Evolutionary conservation across 768 basidiomycete genomes (phyloP).

Genomic region (Tylopilus balloui): DNA sequence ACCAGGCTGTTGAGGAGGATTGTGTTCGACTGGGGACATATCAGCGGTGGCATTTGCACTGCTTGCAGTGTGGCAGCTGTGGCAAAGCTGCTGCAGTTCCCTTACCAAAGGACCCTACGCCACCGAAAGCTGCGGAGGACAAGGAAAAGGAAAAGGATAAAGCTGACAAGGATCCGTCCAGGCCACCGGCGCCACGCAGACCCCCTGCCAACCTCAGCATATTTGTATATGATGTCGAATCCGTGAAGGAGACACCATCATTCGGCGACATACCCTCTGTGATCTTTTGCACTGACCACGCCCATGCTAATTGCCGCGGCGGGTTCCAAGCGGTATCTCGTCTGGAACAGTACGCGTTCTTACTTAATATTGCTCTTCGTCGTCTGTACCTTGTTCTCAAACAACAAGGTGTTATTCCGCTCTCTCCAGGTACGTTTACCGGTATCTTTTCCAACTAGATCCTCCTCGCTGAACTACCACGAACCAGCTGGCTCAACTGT

Average conservation of each 20-base stretch:
- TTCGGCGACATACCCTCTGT: conserved; percentile 71
- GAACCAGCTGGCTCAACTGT: conserved; percentile 28
- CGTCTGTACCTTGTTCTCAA: conserved; percentile 83
- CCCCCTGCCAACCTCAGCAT: conserved; percentile 76
- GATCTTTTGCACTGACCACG: conserved; percentile 78
- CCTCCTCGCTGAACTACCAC: conserved; percentile 8
- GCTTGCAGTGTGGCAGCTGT: conserved; percentile 80
- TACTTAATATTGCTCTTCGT: conserved; percentile 91
- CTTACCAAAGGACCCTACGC: conserved; percentile 49
- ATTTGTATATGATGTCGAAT: conserved; percentile 75
- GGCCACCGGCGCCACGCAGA: conserved; percentile 60
- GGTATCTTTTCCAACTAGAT: conserved; percentile 4
- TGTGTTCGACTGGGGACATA: conserved; percentile 95
- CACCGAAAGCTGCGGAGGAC: conserved; percentile 49
- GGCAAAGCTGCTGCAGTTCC: conserved; percentile 70
- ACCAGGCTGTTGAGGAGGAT: conserved; percentile 92
- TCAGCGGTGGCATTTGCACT: conserved; percentile 94
- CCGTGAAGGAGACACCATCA: conserved; percentile 59
- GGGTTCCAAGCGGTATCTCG: conserved; percentile 92
- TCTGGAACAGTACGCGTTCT: conserved; percentile 95
- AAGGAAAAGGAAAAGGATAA: conserved; percentile 41
- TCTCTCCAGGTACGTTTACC: conserved; percentile 58
- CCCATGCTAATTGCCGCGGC: conserved; percentile 54
- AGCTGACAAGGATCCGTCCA: conserved; percentile 44
- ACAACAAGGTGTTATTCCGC: conserved; percentile 86